Base-by-base conservation (phyloP, 805 yeast species). In the Myxozyma geophila region DNA sequence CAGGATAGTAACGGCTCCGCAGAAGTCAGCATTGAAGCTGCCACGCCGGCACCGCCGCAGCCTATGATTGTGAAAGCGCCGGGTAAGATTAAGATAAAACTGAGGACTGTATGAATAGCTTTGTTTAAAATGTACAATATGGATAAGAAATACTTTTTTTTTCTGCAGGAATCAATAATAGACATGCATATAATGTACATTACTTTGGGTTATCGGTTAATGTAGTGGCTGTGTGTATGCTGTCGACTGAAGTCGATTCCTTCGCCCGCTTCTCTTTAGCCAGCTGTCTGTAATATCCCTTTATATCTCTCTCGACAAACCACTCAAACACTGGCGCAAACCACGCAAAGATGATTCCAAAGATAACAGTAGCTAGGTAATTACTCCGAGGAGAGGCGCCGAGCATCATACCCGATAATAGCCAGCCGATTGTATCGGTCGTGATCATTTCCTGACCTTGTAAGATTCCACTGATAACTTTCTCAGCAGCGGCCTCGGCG, bases 351-450 rank as follows among this genome's bases (percentile, higher is more conserved):
- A 83, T 39, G 8, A 86, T 74, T 0, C 86, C 81, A 0, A 86
- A 44, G 1, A 83, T 47, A 60, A 79, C 71, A 79, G 80, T 90
- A 0, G 87, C 67, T 1, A 85, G 60, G 69, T 86, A 83, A 75
- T 84, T 81, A 51, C 79, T 79, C 37, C 95, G 78, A 8, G 96
- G 96, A 60, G 86, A 80, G 54, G 85, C 79, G 1, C 97, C 96
- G 65, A 90, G 78, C 70, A 83, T 83, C 33, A 87, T 79, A 51
- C 86, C 79, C 70, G 86, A 85, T 47, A 95, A 77, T 1, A 90
- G 75, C 93, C 96, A 92, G 5, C 97, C 96, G 44, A 92, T 83
- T 17, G 84, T 77, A 75, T 95, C 99, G 0, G 98, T 93, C 55
- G 86, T 86, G 9, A 92, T 80, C 55, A 88, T 85, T 62, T 88